phyloP scores from a whole-genome alignment of 257 asterid genomes.

The Nicotiana sylvestris region DNA sequence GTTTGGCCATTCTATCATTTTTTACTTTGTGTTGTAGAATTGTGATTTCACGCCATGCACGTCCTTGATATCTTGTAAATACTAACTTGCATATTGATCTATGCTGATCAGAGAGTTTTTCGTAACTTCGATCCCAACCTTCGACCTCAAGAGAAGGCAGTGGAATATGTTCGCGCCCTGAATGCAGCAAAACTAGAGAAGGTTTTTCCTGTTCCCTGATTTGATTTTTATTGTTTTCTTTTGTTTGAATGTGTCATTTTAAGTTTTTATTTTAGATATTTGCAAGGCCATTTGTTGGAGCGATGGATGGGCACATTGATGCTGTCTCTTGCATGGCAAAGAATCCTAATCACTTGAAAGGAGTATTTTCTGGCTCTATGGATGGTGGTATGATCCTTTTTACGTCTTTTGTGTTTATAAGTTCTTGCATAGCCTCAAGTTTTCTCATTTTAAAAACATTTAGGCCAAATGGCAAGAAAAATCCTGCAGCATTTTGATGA shows the following conservation, averaged over 20 bases:
- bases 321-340: conserved; percentile 84
- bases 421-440: background rate
- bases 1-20: conserved; percentile 21
- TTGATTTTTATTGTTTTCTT: background rate
- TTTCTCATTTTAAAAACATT: background rate
- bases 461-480: background rate
- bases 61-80: background rate
- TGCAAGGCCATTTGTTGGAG: conserved; percentile 88
- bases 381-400: conserved; percentile 66
- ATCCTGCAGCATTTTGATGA: background rate
- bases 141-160: conserved; percentile 81
- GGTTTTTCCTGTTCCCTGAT: conserved; percentile 30
- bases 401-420: background rate
- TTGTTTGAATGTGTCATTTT: background rate
- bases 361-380: conserved; percentile 91
- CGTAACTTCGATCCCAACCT: conserved; percentile 82
- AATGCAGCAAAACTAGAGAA: conserved; percentile 89
- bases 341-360: conserved; percentile 72
- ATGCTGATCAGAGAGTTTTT: conserved; percentile 57
- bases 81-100: background rate
- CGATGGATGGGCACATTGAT: conserved; percentile 95
- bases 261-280: conserved; percentile 50
- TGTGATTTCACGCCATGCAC: background rate
- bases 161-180: conserved; percentile 89
- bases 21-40: background rate